Evolutionary conservation across 2,329 filamentous ascomycete genomes (phyloP).

Genomic region (Sporothrix protearum): DNA sequence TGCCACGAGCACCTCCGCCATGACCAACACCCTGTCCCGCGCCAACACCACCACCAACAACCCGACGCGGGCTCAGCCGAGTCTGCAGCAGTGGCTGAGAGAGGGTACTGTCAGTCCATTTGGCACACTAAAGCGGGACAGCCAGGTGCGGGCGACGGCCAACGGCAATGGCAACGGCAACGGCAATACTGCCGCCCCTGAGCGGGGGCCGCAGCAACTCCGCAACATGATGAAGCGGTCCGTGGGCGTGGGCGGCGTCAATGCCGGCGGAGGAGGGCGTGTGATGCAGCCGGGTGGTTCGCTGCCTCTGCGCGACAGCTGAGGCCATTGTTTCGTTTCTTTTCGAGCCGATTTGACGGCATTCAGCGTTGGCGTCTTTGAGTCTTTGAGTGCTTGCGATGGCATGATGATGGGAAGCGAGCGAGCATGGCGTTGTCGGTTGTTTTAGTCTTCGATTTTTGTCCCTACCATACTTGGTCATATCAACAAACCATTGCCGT

Average conservation of each 20-base stretch:
- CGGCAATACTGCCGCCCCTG: not conserved
- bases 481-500: not conserved
- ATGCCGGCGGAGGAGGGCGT: conserved; percentile 22
- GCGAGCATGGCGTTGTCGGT: conserved; percentile 10
- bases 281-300: conserved; percentile 24
- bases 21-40: conserved; percentile 19
- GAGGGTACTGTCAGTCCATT: conserved; percentile 38
- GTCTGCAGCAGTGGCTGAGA: conserved; percentile 36
- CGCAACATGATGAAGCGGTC: conserved; percentile 21
- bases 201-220: conserved; percentile 21
- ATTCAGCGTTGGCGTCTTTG: not conserved
- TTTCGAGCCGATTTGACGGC: not conserved
- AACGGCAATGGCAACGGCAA: not conserved
- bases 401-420: not conserved
- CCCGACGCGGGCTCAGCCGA: conserved; percentile 29
- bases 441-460: not conserved
- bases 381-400: no score
- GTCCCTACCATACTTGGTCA: not conserved
- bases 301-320: conserved; percentile 23
- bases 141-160: not conserved
- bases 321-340: not conserved
- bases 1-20: conserved; percentile 16
- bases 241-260: conserved; percentile 27
- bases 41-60: conserved; percentile 18
- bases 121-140: conserved; percentile 31